Conservation (phyloP, 139 green algal genomes). For the Chlorella sp. region DNA sequence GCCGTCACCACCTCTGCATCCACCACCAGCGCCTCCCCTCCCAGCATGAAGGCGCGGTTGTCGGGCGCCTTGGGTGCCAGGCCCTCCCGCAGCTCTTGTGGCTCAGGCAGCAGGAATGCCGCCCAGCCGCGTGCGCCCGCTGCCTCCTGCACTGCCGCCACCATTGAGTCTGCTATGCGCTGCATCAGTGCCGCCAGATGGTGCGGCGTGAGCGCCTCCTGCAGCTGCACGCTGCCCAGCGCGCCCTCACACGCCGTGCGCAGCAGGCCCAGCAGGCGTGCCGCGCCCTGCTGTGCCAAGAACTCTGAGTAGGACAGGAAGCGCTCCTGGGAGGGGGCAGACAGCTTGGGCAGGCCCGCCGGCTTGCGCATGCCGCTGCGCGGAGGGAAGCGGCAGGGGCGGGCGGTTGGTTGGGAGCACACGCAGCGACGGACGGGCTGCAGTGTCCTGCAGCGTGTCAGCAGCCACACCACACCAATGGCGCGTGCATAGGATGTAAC, state of each 20-base stretch:
- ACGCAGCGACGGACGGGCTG: not conserved
- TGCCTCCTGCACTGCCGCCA: not conserved
- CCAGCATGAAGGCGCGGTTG: constrained; percentile 40
- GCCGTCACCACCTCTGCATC: constrained; percentile 48
- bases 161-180: not conserved
- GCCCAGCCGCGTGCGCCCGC: constrained; percentile 16
- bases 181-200: constrained; percentile 4
- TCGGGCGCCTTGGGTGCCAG: constrained; percentile 34
- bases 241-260: constrained; percentile 6
- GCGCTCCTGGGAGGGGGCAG: constrained; percentile 45
- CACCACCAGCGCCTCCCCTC: constrained; percentile 19
- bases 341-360: constrained; percentile 29
- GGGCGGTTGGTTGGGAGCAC: not conserved
- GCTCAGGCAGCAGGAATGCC: constrained; percentile 25
- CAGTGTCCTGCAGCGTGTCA: not conserved
- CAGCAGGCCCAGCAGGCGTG: constrained; percentile 17
- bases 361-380: constrained; percentile 17
- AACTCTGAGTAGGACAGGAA: constrained; percentile 61
- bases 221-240: constrained; percentile 34
- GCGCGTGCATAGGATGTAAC: too few relatives aligned
- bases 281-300: constrained; percentile 40
- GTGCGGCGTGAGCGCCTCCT: constrained; percentile 6
- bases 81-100: not conserved
- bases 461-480: not conserved
- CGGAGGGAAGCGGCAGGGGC: too few relatives aligned